Conservation (phyloP, 2,329 filamentous ascomycete species). For the Tolypocladium tundrense region DNA sequence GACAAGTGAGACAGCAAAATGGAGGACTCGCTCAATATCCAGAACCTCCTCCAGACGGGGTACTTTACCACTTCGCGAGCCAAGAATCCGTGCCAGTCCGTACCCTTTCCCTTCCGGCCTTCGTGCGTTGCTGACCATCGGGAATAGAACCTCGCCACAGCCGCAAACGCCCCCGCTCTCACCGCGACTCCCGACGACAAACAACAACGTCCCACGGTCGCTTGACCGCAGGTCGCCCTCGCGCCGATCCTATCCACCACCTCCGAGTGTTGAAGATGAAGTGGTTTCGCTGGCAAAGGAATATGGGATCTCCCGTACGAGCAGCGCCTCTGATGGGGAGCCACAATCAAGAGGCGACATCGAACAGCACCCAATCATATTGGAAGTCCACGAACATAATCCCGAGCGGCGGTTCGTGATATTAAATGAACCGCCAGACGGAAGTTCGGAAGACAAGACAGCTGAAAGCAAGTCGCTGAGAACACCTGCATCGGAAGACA, state of each 20-base stretch:
- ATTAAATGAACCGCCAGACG: conserved; percentile 25
- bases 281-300: conserved; percentile 51
- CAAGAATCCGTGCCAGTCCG: conserved; percentile 18
- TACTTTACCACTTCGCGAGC: conserved; percentile 39
- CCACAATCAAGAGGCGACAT: conserved; percentile 50
- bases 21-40: conserved; percentile 32
- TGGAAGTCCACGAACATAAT: conserved; percentile 50
- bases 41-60: conserved; percentile 37
- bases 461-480: neutral
- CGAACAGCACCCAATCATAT: conserved; percentile 58
- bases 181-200: conserved; percentile 4
- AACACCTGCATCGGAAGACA: neutral
- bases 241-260: conserved; percentile 40
- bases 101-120: neutral
- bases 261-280: conserved; percentile 62
- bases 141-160: conserved; percentile 10
- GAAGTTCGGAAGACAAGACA: neutral
- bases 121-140: conserved; percentile 1
- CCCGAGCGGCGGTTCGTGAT: conserved; percentile 58
- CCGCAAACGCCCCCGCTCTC: neutral
- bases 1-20: conserved; percentile 22
- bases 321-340: conserved; percentile 35
- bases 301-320: conserved; percentile 26
- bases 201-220: conserved; percentile 1
- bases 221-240: conserved; percentile 1